Evolutionary conservation across 1,139 yeast genomes (phyloP).

Genomic region (Kodamaea suecica): DNA sequence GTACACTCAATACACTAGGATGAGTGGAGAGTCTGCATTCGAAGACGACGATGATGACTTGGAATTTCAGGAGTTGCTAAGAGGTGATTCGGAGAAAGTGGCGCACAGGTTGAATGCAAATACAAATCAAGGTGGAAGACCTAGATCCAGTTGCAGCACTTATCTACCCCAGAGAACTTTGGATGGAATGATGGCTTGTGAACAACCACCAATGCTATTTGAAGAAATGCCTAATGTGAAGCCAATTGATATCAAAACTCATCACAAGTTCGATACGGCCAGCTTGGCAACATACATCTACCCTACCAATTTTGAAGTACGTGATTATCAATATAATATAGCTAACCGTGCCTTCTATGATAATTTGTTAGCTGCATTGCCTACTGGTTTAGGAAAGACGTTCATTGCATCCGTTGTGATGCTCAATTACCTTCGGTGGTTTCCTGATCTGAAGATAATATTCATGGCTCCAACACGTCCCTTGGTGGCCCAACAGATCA

Average conservation of each 20-base stretch:
- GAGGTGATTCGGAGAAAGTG: slow-evolving; percentile 1
- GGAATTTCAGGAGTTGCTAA: slow-evolving; percentile 10
- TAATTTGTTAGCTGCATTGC: slow-evolving; percentile 84
- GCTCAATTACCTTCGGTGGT: slow-evolving; percentile 89
- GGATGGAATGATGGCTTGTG: slow-evolving; percentile 9
- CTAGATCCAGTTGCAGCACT: slow-evolving; percentile 3
- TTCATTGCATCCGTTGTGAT: slow-evolving; percentile 93
- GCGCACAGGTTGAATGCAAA: too few relatives aligned
- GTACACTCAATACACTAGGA: slow-evolving; percentile 1
- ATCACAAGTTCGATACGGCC: slow-evolving; percentile 47
- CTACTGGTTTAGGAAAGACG: slow-evolving; percentile 97
- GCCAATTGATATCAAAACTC: slow-evolving; percentile 34
- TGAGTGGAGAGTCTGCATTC: slow-evolving; percentile 12
- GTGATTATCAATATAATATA: slow-evolving; percentile 87
- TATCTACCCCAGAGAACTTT: slow-evolving; percentile 14
- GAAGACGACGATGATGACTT: slow-evolving; percentile 13
- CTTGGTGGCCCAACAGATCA: slow-evolving; percentile 94
- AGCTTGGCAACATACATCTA: slow-evolving; percentile 58
- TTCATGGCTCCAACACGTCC: slow-evolving; percentile 98
- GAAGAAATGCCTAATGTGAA: slow-evolving; percentile 3
- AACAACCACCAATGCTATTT: not conserved
- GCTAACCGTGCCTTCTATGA: slow-evolving; percentile 68
- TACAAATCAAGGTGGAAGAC: too few relatives aligned
- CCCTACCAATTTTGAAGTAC: slow-evolving; percentile 77
- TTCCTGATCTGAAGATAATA: slow-evolving; percentile 67